Percentiles rank a stretch among this genome's conserved stretches.
These are phyloP conservation scores for Apiotrichum mycotoxinovorans DNA, from an alignment of 1,284 basidiomycete species.

Conservation along the genomic window DNA sequence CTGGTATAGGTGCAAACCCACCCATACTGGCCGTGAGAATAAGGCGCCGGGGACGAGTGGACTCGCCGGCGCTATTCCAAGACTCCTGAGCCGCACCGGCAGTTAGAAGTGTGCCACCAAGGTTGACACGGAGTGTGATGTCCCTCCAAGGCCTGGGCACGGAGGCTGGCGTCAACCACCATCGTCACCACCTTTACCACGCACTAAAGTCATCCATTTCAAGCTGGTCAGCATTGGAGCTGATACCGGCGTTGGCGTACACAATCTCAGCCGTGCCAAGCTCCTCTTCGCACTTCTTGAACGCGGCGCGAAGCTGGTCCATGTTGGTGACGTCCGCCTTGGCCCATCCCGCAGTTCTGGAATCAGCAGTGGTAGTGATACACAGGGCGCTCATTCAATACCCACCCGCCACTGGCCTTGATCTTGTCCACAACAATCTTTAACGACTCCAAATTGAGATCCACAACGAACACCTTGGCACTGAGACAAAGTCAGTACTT, in stretches of 20 bases:
- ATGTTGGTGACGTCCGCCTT: slow-evolving; percentile 20
- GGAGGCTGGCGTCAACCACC: not conserved
- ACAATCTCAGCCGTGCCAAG: slow-evolving; percentile 27
- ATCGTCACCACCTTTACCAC: not conserved
- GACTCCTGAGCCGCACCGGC: slow-evolving; percentile 16
- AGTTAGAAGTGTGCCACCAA: slow-evolving; percentile 21
- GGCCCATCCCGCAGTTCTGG: not conserved
- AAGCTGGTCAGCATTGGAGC: slow-evolving; percentile 14
- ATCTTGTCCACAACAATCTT: not conserved
- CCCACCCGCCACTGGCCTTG: slow-evolving; percentile 5
- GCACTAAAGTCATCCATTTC: slow-evolving; percentile 22
- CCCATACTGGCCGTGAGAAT: slow-evolving; percentile 27
- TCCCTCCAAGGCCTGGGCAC: slow-evolving; percentile 6
- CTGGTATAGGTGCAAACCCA: slow-evolving; percentile 20
- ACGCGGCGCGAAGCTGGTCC: slow-evolving; percentile 13
- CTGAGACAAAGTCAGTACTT: not conserved
- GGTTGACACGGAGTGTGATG: slow-evolving; percentile 23
- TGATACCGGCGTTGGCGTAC: slow-evolving; percentile 27
- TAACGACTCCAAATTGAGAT: slow-evolving; percentile 16
- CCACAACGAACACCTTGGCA: slow-evolving; percentile 22
- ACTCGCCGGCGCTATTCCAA: slow-evolving; percentile 9
- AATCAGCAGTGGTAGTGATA: not conserved
- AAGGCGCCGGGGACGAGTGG: slow-evolving; percentile 6
- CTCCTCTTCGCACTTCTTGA: slow-evolving; percentile 14
- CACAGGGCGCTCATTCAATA: not conserved